Evolutionary conservation across 1,284 basidiomycete genomes (phyloP).

Genomic region (Boletus smithii): DNA sequence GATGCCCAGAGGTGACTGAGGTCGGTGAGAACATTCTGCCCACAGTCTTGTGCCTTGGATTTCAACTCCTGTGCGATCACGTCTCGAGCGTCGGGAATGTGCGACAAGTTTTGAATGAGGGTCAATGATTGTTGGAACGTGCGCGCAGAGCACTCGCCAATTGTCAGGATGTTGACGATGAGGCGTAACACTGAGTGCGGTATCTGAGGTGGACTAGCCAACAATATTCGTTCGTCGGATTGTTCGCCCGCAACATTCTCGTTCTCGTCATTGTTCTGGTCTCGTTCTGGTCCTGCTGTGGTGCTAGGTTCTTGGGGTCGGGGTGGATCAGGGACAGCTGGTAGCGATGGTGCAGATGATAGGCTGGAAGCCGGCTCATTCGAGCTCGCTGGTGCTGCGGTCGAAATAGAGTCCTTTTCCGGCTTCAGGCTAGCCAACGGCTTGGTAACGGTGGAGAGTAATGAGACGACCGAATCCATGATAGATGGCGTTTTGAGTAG

Average conservation of each 20-base stretch:
- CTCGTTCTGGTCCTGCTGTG: conserved; percentile 19
- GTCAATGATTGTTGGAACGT: conserved; percentile 90
- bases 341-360: conserved; percentile 9
- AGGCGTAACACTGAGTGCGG: conserved; percentile 78
- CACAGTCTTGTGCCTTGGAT: conserved; percentile 82
- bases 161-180: conserved; percentile 91
- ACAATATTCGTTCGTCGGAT: conserved; percentile 60
- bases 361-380: conserved; percentile 14
- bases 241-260: conserved; percentile 35
- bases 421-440: conserved; percentile 68
- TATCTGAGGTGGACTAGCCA: conserved; percentile 75
- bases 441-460: conserved; percentile 84
- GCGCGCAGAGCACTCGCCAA: conserved; percentile 91
- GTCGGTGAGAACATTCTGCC: conserved; percentile 67
- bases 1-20: conserved; percentile 71
- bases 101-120: conserved; percentile 87
- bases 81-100: conserved; percentile 82
- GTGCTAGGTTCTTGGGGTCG: conserved; percentile 16
- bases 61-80: conserved; percentile 85
- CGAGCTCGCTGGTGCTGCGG: conserved; percentile 20
- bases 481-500: conserved; percentile 84
- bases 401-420: conserved; percentile 36
- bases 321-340: conserved; percentile 10
- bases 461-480: conserved; percentile 85
- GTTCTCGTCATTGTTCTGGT: conserved; percentile 30